Base-by-base conservation (phyloP, 2,329 filamentous ascomycete species). In the Fusarium bulbicola region DNA sequence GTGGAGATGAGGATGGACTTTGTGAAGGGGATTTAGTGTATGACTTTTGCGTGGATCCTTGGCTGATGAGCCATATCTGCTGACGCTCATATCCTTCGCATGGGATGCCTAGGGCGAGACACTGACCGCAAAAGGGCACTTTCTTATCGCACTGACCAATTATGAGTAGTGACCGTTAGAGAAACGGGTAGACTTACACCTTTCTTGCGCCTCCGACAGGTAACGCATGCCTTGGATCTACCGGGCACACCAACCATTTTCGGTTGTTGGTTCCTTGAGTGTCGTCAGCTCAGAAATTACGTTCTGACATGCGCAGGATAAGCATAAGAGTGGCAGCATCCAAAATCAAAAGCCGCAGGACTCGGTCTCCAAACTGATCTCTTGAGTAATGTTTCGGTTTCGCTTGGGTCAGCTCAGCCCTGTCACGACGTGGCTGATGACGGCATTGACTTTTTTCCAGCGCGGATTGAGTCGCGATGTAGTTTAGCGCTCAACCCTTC, bases 401-500 rank as follows among this genome's bases (percentile, higher is more conserved):
- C 21, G 28, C 46, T 50, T 50, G 28, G 9, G 28, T 49, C 11
- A 46, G 18, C 37, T 54, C 37, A 42, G 37, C 45, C 36, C 28
- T 53, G 16, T 15, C 20, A 11, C 28, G 32, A 42, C 42, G 28
- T 39, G 59, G 21, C 15, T 47, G 30, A 70, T 71, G 68, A 71
- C 68, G 67, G 32, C 62, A 70, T 71, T 52, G 68, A 71, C 68
- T 71, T 57, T 54, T 47, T 39, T 14, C 9, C 26, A 0, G 39
- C 67, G 68, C 67, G 4, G 68, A 70, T 70, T 71, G 66, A 70
- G 18, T 66, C 68, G 52, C 52, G 45, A 70, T 71, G 8, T 10
- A 9, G 67, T 43, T 71, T 71, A 70, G 67, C 56, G 30, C 5
- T 2, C 5, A 14, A 8, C 14, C 40, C 21, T 40, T 7, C 42